Conservation (phyloP, 1,284 basidiomycete genomes). For the Leccinum angustisporum region DNA sequence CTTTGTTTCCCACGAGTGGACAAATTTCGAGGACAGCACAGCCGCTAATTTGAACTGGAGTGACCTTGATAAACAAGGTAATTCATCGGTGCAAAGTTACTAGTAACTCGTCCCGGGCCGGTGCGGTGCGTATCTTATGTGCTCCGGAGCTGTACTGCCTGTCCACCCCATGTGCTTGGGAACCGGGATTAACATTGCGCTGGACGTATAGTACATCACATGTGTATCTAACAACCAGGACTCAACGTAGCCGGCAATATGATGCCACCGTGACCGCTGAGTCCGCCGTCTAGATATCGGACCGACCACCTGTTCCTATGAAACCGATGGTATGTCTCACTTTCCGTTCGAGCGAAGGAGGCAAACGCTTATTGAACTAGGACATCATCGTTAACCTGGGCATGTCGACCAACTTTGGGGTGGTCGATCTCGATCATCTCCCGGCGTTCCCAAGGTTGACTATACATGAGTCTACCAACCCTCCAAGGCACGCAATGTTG, state of each 20-base stretch:
- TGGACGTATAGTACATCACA: constrained; percentile 54
- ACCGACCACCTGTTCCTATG: constrained; percentile 61
- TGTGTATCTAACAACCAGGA: constrained; percentile 60
- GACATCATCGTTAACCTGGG: constrained; percentile 56
- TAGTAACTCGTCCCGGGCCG: too few species aligned
- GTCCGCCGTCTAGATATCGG: constrained; percentile 51
- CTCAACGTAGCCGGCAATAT: constrained; percentile 53
- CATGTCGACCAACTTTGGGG: constrained; percentile 55
- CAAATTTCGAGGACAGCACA: too few species aligned
- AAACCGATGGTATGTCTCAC: constrained; percentile 64
- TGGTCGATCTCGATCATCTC: constrained; percentile 55
- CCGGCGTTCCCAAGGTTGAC: constrained; percentile 63
- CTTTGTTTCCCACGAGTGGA: too few species aligned
- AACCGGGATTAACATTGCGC: constrained; percentile 1
- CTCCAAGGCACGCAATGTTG: constrained; percentile 55
- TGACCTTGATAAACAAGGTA: too few species aligned
- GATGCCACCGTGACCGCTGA: constrained; percentile 50
- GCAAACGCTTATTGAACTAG: constrained; percentile 17
- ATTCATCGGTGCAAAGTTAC: too few species aligned
- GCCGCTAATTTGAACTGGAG: too few species aligned
- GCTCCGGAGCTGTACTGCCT: too few species aligned
- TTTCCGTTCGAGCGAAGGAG: not conserved
- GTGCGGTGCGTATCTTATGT: too few species aligned
- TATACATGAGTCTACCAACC: constrained; percentile 73
- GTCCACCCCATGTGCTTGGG: too few species aligned